Percentiles rank a stretch among this genome's conserved stretches.
Conservation (phyloP, 192 early-diverging fungal species). For the Coemansia javaensis region DNA sequence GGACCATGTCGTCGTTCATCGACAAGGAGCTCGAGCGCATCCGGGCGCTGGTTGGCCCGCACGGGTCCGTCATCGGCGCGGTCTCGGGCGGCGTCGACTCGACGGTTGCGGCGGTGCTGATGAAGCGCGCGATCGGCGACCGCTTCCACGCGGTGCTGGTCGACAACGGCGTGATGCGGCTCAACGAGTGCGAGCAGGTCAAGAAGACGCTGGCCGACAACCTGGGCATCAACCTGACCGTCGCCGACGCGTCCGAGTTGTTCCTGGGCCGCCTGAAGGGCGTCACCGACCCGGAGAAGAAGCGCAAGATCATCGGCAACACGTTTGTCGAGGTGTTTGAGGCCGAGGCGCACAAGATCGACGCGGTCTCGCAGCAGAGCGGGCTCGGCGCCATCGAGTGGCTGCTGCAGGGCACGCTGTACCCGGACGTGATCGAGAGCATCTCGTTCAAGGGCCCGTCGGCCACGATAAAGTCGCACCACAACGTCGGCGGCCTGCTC, state of each 20-base stretch:
- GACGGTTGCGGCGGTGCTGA: conserved; percentile 93
- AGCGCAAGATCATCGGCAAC: conserved; percentile 99
- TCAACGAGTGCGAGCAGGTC: conserved; percentile 86
- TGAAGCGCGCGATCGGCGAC: conserved; percentile 96
- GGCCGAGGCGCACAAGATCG: conserved; percentile 83
- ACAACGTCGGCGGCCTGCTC: conserved; percentile 96
- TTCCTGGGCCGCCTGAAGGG: conserved; percentile 86
- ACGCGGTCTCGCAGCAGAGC: conserved; percentile 64
- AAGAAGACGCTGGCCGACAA: conserved; percentile 81
- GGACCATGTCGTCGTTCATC: conserved; percentile 98
- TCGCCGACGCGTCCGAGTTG: conserved; percentile 80
- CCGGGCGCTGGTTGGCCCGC: conserved; percentile 81
- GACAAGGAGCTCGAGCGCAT: conserved; percentile 97
- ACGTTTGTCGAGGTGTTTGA: conserved; percentile 99
- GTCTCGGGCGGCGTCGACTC: conserved; percentile 96
- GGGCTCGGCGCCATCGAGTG: conserved; percentile 84
- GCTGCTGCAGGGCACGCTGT: conserved; percentile 95
- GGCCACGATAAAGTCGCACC: conserved; percentile 99
- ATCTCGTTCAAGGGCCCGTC: conserved; percentile 99
- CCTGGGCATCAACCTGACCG: conserved; percentile 92
- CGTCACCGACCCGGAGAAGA: conserved; percentile 91
- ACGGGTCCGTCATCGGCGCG: conserved; percentile 91
- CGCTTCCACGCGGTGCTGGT: conserved; percentile 98
- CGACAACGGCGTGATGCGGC: conserved; percentile 98
- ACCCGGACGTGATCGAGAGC: conserved; percentile 98